A percentile compares a stretch with the other conserved stretches of the same genome.
Conservation (phyloP, 495 filamentous ascomycete genomes). For the Penicillium crystallinum region DNA sequence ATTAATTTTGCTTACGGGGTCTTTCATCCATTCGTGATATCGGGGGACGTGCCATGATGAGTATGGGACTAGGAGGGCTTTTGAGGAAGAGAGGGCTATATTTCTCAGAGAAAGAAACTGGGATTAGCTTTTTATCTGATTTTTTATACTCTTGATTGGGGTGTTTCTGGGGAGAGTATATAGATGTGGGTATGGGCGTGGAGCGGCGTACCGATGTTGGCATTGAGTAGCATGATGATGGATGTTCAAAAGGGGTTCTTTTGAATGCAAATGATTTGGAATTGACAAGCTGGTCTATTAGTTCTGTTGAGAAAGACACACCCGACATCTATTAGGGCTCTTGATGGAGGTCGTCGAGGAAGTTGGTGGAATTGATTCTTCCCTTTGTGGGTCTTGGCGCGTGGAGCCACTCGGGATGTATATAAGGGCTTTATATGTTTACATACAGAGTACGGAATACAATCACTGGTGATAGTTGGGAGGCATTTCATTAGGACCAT, state of each 20-base stretch:
- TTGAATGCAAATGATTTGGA: neutral
- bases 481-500: neutral
- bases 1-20: conserved; percentile 50
- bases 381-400: conserved; percentile 19
- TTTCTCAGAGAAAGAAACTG: neutral
- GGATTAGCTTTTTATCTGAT: neutral
- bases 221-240: conserved; percentile 37
- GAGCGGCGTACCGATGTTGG: conserved; percentile 29
- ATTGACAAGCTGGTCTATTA: neutral
- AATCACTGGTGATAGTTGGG: neutral
- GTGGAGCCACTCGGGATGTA: neutral
- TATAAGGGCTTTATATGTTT: neutral
- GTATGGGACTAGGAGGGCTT: conserved; percentile 76
- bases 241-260: neutral
- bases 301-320: neutral
- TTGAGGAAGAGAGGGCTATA: conserved; percentile 60
- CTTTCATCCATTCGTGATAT: conserved; percentile 91
- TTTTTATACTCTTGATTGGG: neutral
- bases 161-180: neutral
- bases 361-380: conserved; percentile 10
- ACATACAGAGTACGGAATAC: too few species aligned
- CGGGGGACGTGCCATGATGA: conserved; percentile 70
- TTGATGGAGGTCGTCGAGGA: neutral
- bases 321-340: neutral
- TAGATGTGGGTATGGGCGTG: neutral